Base-by-base conservation (phyloP, 2,329 filamentous ascomycete genomes). In the Dothistroma septosporum region DNA sequence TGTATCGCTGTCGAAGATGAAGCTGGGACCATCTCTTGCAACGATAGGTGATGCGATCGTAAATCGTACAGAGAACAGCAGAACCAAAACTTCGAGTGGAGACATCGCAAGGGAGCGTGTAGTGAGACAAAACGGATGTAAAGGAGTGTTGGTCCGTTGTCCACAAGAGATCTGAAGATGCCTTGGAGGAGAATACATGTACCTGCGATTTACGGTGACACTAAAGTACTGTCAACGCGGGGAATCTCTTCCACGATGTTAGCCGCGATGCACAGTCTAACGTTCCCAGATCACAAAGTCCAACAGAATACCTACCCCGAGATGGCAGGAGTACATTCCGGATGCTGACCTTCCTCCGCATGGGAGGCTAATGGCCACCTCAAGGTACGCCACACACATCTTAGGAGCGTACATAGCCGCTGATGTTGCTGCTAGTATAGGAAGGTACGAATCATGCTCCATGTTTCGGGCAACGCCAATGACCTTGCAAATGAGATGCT, bases 1-100 rank as follows among this genome's bases (percentile, higher is more conserved):
- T 16, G 69, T 70, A 58, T 73, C 71, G 58, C 69, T 70, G 21
- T 61, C 59, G 48, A 66, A 70, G 12, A 58, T 37, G 52, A 69
- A 70, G 28, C 16, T 61, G 6, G 68, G 66, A 52, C 62, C 50
- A n/a, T 66, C 65, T 55, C 54, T 61, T 24, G 50, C 19, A n/a
- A 37, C 16, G 14, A 24, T 22, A 14, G 21, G 35, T 16, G 5
- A 31, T 24, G 19, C 53, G 21, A 37, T 33, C 21, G 33, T 14
- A 10, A 16, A 31, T 16, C 35, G 24, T 5, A 58, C 53, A n/a
- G 57, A 57, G 28, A 61, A 37, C 24, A 63, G 48, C 56, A 62
- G 53, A 62, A 57, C 3, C 32, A 59, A 47, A 11, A 60, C 28
- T 35, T 57, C 53, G 28, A 64, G 49, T 19, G 41, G 54, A 56